Evolutionary conservation across 1,139 yeast genomes (phyloP).

Genomic region (Hanseniaspora uvarum): DNA sequence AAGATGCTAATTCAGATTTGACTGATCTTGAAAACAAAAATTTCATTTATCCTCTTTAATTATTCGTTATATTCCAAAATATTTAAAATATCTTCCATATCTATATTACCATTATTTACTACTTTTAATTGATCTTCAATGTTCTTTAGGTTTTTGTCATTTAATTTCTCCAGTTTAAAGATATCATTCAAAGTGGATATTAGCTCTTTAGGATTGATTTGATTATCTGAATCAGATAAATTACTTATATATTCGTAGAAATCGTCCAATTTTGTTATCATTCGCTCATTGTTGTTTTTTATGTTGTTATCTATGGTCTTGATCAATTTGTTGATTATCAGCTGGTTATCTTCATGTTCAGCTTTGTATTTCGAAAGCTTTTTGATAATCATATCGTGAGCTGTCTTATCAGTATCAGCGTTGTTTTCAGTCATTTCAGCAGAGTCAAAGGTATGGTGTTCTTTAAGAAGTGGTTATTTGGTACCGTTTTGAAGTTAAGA

Average conservation of each 20-base stretch:
- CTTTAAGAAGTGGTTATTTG: no score
- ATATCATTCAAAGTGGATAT: neutral
- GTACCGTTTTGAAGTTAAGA: no score
- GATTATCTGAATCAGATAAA: neutral
- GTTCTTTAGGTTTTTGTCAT: slow-evolving; percentile 3
- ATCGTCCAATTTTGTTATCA: neutral
- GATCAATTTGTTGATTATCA: neutral
- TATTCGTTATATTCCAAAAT: neutral
- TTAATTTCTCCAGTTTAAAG: neutral
- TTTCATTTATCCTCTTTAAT: slow-evolving; percentile 35
- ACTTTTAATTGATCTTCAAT: slow-evolving; percentile 5
- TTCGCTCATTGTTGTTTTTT: neutral
- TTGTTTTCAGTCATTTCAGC: neutral
- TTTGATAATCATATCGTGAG: neutral
- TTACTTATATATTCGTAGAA: neutral
- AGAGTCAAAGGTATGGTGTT: no score
- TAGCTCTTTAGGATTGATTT: neutral
- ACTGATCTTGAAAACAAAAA: slow-evolving; percentile 41
- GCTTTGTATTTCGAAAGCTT: neutral
- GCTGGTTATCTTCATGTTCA: slow-evolving; percentile 1
- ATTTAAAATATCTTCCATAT: neutral
- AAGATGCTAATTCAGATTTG: slow-evolving; percentile 37
- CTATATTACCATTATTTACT: neutral
- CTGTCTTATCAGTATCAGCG: neutral
- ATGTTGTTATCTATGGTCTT: slow-evolving; percentile 6